Conservation (phyloP, 2,329 filamentous ascomycete genomes). For the Proliferodiscus dingleyae region DNA sequence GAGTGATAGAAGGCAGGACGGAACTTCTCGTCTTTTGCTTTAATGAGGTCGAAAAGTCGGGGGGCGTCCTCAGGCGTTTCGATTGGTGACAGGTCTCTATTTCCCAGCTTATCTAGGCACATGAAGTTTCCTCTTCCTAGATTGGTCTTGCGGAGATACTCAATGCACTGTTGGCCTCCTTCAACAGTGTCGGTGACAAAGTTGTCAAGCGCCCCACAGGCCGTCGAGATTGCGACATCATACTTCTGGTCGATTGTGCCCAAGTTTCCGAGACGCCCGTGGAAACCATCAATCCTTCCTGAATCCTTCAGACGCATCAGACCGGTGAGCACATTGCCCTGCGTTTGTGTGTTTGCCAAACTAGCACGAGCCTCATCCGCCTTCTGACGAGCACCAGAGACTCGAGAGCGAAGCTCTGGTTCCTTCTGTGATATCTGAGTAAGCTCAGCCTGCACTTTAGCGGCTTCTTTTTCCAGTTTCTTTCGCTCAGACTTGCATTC, state of each 20-base stretch:
- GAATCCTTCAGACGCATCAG: conserved; percentile 94
- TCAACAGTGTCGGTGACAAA: conserved; percentile 97
- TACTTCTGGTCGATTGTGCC: conserved; percentile 91
- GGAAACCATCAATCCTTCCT: conserved; percentile 93
- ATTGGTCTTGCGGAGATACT: conserved; percentile 95
- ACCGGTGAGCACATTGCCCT: conserved; percentile 86
- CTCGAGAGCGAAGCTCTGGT: conserved; percentile 73
- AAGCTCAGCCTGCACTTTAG: conserved; percentile 67
- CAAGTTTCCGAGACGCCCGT: conserved; percentile 89
- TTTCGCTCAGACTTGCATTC: conserved; percentile 69
- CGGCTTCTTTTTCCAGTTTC: conserved; percentile 68
- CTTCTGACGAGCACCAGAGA: conserved; percentile 88
- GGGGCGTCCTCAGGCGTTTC: conserved; percentile 89
- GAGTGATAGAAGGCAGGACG: conserved; percentile 91
- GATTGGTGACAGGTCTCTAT: conserved; percentile 72
- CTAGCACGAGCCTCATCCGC: conserved; percentile 93
- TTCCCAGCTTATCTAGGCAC: conserved; percentile 79
- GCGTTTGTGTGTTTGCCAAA: conserved; percentile 82
- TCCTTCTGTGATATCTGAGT: conserved; percentile 70
- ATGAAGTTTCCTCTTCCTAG: conserved; percentile 97
- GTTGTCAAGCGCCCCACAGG: conserved; percentile 85
- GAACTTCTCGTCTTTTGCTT: conserved; percentile 82
- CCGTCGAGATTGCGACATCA: conserved; percentile 97
- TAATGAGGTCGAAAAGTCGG: conserved; percentile 87
- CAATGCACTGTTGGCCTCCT: conserved; percentile 94